phyloP scores from a whole-genome alignment of 495 filamentous ascomycete species.

The Evernia prunastri region DNA sequence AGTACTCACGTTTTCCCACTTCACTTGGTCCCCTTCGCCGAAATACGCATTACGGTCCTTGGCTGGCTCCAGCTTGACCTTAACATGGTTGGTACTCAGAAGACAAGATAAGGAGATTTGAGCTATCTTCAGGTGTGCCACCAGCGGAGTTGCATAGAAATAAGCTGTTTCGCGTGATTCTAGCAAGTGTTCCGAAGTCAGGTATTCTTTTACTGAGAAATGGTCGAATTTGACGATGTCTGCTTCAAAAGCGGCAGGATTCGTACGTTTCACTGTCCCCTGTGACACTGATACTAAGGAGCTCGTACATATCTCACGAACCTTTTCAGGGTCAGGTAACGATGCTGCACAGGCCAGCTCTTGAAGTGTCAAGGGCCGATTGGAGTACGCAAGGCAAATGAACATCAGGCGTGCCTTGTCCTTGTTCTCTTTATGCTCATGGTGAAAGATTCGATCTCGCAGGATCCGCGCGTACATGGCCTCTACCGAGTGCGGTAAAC shows the following conservation, averaged over 20 bases:
- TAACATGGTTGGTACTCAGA: not conserved
- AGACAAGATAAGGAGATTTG: not conserved
- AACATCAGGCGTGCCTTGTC: not conserved
- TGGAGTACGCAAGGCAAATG: conserved; percentile 5
- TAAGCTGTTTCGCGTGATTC: not conserved
- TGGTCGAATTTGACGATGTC: conserved; percentile 3
- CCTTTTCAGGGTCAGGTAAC: not conserved
- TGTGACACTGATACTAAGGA: not conserved
- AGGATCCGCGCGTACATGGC: not conserved
- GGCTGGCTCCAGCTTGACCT: not conserved
- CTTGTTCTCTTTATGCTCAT: not conserved
- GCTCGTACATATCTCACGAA: conserved; percentile 10
- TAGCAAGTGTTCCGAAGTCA: not conserved
- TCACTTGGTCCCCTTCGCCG: too few relatives aligned
- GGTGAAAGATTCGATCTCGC: not conserved
- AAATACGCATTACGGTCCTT: too few relatives aligned
- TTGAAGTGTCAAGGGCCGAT: not conserved
- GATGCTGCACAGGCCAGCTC: conserved; percentile 6
- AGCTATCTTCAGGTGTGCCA: not conserved
- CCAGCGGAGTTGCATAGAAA: not conserved
- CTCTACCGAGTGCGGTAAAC: not conserved
- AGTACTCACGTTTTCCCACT: too few relatives aligned
- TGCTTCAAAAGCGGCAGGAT: not conserved
- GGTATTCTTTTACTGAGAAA: conserved; percentile 8
- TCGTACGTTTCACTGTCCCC: not conserved